Evolutionary conservation across 208 protist genomes (phyloP).

Genomic region (Crithidia mellificae): DNA sequence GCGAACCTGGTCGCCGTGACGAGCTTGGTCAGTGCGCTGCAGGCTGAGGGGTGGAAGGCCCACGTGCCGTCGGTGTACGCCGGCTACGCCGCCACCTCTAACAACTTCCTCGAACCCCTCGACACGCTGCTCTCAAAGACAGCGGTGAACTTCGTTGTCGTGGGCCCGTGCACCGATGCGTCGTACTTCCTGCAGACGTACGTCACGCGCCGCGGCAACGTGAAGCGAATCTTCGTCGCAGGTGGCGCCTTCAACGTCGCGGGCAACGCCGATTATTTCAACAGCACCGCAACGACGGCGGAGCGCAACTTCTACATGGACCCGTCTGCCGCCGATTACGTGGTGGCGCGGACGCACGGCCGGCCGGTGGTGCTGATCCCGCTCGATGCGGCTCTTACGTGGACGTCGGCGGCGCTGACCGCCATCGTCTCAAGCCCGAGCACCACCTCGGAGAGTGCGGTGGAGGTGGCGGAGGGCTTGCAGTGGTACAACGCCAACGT

Average conservation of each 20-base stretch:
- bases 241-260: constrained; percentile 51
- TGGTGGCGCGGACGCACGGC: constrained; percentile 42
- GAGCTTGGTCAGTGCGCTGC: constrained; percentile 41
- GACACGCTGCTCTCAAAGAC: constrained; percentile 25
- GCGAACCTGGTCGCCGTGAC: constrained; percentile 27
- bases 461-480: constrained; percentile 18
- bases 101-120: constrained; percentile 37
- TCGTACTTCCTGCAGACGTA: constrained; percentile 54
- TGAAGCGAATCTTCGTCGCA: constrained; percentile 44
- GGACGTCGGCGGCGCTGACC: constrained; percentile 37
- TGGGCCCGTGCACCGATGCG: constrained; percentile 70
- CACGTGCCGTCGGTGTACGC: constrained; percentile 52
- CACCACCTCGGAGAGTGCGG: constrained; percentile 21
- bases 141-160: constrained; percentile 49
- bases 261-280: constrained; percentile 53
- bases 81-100: constrained; percentile 35
- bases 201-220: constrained; percentile 17
- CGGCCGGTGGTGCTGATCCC: constrained; percentile 58
- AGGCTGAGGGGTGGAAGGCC: constrained; percentile 41
- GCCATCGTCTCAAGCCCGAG: constrained; percentile 27
- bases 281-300: constrained; percentile 38
- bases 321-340: constrained; percentile 55
- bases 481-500: constrained; percentile 42
- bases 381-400: constrained; percentile 45
- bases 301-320: constrained; percentile 82